These are phyloP conservation scores for Aspergillus aculeatus DNA, from an alignment of 2,329 filamentous ascomycete species.

Conservation along the genomic window DNA sequence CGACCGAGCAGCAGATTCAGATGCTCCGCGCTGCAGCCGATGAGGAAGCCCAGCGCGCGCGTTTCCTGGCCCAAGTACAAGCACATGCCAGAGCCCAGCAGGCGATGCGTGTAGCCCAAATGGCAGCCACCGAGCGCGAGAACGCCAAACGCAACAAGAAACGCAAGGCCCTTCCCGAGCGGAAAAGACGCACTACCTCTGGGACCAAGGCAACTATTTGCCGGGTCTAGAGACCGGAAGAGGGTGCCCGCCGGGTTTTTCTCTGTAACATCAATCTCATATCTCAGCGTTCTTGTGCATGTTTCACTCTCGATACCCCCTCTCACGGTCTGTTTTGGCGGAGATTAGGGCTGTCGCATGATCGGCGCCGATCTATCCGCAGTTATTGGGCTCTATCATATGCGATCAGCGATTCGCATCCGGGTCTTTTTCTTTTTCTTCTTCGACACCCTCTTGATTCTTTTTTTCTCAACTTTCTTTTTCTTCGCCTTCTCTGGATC, in stretches of 20 bases:
- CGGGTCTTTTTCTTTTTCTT: constrained; percentile 8
- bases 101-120: constrained; percentile 37
- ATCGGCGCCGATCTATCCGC: constrained; percentile 8
- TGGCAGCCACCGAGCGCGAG: constrained; percentile 26
- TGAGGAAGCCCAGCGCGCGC: constrained; percentile 37
- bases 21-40: constrained; percentile 37
- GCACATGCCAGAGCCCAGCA: constrained; percentile 43
- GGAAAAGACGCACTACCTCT: constrained; percentile 27
- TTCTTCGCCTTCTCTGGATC: neutral
- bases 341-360: constrained; percentile 10
- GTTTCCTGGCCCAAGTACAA: constrained; percentile 42
- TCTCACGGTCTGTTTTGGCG: constrained; percentile 2
- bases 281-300: neutral
- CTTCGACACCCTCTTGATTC: neutral
- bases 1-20: constrained; percentile 42
- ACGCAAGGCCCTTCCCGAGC: constrained; percentile 26
- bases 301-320: constrained; percentile 9
- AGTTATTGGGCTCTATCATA: neutral
- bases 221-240: constrained; percentile 12
- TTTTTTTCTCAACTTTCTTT: neutral
- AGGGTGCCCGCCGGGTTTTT: neutral
- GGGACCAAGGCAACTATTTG: constrained; percentile 15
- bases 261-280: neutral
- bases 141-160: constrained; percentile 29
- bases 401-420: constrained; percentile 3